These are phyloP conservation scores for Sideroxylon spinosum DNA, from an alignment of 179 eudicot species.

Conservation along the genomic window DNA sequence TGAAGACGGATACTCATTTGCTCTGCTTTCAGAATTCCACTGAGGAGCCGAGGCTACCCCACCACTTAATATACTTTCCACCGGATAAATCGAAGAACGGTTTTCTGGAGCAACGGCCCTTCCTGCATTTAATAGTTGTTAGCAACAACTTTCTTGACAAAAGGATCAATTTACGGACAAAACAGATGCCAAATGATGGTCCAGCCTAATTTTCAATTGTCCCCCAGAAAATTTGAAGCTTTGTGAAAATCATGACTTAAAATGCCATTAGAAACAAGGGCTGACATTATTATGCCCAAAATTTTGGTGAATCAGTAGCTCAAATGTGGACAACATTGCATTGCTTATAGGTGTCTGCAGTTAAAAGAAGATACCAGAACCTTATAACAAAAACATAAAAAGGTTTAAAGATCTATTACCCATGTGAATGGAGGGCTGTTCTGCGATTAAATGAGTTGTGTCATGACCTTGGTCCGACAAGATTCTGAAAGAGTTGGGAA, in stretches of 20 bases:
- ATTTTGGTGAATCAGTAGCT: not conserved
- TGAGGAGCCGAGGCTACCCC: constrained; percentile 18
- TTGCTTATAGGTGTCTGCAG: not conserved
- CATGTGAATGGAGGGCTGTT: constrained; percentile 20
- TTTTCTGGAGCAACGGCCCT: constrained; percentile 25
- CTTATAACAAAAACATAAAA: not conserved
- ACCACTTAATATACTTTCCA: constrained; percentile 14
- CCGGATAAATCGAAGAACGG: constrained; percentile 19
- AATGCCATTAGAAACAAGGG: not conserved
- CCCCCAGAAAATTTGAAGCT: not conserved
- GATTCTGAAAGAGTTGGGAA: constrained; percentile 22
- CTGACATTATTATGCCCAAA: constrained; percentile 1
- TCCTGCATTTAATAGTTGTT: constrained; percentile 18
- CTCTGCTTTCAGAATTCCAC: constrained; percentile 24
- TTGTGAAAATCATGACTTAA: not conserved
- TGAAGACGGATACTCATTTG: constrained; percentile 17
- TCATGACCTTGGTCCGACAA: constrained; percentile 18
- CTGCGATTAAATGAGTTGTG: constrained; percentile 20
- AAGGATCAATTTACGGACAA: not conserved
- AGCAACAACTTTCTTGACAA: not conserved
- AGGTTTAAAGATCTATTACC: constrained; percentile 7
- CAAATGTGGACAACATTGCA: not conserved
- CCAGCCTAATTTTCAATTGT: not conserved
- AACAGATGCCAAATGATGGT: not conserved
- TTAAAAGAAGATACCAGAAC: not conserved